phyloP scores from a whole-genome alignment of 148 eudicot genomes.

The Chenopodium quinoa region DNA sequence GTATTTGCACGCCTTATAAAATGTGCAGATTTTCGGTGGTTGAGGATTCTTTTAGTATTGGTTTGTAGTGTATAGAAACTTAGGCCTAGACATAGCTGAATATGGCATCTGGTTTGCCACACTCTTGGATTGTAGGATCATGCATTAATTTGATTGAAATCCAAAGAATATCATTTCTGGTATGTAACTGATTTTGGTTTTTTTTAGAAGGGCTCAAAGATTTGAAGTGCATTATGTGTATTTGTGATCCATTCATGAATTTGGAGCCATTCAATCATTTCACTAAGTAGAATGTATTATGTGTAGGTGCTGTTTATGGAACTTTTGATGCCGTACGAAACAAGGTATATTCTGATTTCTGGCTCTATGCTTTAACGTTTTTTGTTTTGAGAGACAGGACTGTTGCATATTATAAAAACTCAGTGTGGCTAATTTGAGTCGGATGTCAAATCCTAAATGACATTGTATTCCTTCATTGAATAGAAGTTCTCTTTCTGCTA shows the following conservation, averaged over 20 bases:
- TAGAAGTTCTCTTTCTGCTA: no score
- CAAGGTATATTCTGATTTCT: conserved; percentile 48
- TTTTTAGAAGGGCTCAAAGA: neutral
- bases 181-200: conserved; percentile 7
- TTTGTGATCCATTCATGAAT: neutral
- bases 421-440: neutral
- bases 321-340: conserved; percentile 79
- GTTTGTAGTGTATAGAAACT: no score
- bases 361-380: neutral
- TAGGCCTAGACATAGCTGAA: no score
- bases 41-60: neutral
- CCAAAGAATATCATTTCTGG: neutral
- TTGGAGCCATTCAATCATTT: no score
- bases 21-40: neutral
- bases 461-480: neutral
- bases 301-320: conserved; percentile 88
- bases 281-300: neutral
- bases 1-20: neutral
- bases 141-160: neutral
- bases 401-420: no score
- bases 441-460: neutral
- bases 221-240: neutral
- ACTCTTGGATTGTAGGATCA: neutral
- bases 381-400: neutral
- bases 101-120: no score